phyloP scores from a whole-genome alignment of 768 basidiomycete genomes.

The Chalciporus sphaerocephalus region DNA sequence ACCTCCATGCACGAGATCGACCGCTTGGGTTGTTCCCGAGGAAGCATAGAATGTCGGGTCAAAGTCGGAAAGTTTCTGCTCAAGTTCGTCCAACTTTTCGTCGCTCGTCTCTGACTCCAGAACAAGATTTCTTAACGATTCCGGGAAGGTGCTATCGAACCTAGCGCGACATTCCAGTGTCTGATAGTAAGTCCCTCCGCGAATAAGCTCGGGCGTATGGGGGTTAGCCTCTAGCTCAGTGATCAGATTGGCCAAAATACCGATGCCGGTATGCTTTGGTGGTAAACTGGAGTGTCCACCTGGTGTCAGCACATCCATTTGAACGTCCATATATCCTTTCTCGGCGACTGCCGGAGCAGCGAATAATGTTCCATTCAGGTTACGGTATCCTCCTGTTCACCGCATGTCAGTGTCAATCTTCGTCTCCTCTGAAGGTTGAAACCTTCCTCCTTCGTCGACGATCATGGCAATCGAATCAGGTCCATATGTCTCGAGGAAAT shows the following conservation, averaged over 20 bases:
- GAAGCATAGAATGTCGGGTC: constrained; percentile 16
- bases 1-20: constrained; percentile 38
- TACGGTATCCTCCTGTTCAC: constrained; percentile 26
- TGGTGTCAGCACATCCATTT: constrained; percentile 40
- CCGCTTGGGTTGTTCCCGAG: constrained; percentile 27
- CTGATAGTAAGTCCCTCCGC: constrained; percentile 25
- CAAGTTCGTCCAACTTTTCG: constrained; percentile 16
- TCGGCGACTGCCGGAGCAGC: constrained; percentile 34
- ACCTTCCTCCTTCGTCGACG: constrained; percentile 56
- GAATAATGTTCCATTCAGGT: constrained; percentile 29
- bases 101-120: constrained; percentile 21
- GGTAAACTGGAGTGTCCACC: constrained; percentile 57
- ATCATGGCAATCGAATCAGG: constrained; percentile 47
- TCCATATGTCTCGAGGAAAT: constrained; percentile 45
- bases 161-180: constrained; percentile 41
- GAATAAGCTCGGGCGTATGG: constrained; percentile 28
- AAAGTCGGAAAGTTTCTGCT: constrained; percentile 17
- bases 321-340: constrained; percentile 43
- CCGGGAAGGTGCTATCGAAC: constrained; percentile 35
- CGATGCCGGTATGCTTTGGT: constrained; percentile 51
- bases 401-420: not conserved
- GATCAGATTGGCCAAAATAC: constrained; percentile 47
- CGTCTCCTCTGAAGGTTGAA: not conserved
- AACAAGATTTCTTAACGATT: constrained; percentile 16
- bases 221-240: constrained; percentile 46